Evolutionary conservation across 2,329 filamentous ascomycete species (phyloP).

Genomic region (Neonectria coccinea): DNA sequence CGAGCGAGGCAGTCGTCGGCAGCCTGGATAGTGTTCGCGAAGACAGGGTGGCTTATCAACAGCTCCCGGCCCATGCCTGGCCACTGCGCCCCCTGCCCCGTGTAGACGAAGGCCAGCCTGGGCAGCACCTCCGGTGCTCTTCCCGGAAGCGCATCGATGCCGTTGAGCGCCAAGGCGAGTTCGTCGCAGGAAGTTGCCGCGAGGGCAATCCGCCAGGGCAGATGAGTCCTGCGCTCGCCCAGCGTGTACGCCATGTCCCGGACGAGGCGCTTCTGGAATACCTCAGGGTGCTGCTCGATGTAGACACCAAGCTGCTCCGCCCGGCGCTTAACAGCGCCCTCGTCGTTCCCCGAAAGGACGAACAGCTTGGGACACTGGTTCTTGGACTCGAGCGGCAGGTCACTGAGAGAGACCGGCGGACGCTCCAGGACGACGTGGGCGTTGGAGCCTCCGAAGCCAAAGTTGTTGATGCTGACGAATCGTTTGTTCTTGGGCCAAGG

Average conservation of each 20-base stretch:
- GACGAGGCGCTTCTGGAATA: slow-evolving; percentile 58
- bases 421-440: slow-evolving; percentile 56
- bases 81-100: slow-evolving; percentile 57
- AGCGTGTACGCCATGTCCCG: slow-evolving; percentile 62
- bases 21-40: slow-evolving; percentile 48
- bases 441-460: slow-evolving; percentile 61
- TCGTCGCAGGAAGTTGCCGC: slow-evolving; percentile 58
- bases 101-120: slow-evolving; percentile 51
- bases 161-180: slow-evolving; percentile 57
- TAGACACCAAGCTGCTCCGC: slow-evolving; percentile 52
- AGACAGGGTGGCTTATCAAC: slow-evolving; percentile 50
- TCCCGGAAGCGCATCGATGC: too few species aligned
- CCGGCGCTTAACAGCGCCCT: slow-evolving; percentile 48
- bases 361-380: slow-evolving; percentile 53
- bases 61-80: slow-evolving; percentile 54
- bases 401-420: slow-evolving; percentile 6
- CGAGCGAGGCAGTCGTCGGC: slow-evolving; percentile 49
- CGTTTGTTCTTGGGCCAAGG: slow-evolving; percentile 62
- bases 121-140: too few species aligned
- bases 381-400: slow-evolving; percentile 30
- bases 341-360: slow-evolving; percentile 55
- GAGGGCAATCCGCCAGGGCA: slow-evolving; percentile 59
- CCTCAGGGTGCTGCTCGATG: slow-evolving; percentile 56
- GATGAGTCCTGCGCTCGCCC: slow-evolving; percentile 57
- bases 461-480: slow-evolving; percentile 63